Conservation (phyloP, 2,329 filamentous ascomycete genomes). For the Cladophialophora chaetospira region DNA sequence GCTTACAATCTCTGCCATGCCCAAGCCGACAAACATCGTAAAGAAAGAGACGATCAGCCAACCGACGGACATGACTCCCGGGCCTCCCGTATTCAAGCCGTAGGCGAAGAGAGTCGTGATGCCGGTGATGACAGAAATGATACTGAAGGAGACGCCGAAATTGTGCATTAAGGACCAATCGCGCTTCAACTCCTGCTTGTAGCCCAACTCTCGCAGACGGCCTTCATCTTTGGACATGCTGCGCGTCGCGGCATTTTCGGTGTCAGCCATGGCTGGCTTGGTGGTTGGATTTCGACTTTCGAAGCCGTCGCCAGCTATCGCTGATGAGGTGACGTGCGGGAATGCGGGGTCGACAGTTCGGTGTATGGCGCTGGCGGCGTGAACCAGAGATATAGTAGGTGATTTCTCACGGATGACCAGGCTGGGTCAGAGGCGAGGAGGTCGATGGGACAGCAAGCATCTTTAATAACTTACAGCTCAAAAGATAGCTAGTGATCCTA, state of each 20-base stretch:
- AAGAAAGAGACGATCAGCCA: slow-evolving; percentile 56
- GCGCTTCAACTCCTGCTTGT: slow-evolving; percentile 60
- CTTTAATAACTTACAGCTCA: slow-evolving; percentile 21
- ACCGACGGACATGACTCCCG: slow-evolving; percentile 57
- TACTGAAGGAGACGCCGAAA: slow-evolving; percentile 64
- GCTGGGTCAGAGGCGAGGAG: neutral
- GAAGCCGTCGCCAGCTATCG: neutral
- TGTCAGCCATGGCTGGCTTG: slow-evolving; percentile 22
- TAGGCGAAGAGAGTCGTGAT: slow-evolving; percentile 61
- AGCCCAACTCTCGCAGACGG: slow-evolving; percentile 59
- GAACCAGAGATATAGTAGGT: neutral
- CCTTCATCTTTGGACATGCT: slow-evolving; percentile 48
- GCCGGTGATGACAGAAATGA: slow-evolving; percentile 63
- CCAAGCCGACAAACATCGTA: slow-evolving; percentile 56
- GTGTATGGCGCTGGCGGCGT: neutral
- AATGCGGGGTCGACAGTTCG: slow-evolving; percentile 14
- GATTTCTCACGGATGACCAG: neutral
- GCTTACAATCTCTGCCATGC: slow-evolving; percentile 63
- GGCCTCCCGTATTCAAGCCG: slow-evolving; percentile 58
- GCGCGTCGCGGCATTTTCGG: slow-evolving; percentile 19
- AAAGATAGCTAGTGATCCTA: slow-evolving; percentile 2
- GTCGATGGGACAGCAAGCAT: neutral
- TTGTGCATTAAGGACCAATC: slow-evolving; percentile 63
- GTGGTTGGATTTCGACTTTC: neutral
- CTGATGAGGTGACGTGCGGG: neutral